phyloP scores from a whole-genome alignment of 768 basidiomycete genomes.

The Psilocybe cyanescens region DNA sequence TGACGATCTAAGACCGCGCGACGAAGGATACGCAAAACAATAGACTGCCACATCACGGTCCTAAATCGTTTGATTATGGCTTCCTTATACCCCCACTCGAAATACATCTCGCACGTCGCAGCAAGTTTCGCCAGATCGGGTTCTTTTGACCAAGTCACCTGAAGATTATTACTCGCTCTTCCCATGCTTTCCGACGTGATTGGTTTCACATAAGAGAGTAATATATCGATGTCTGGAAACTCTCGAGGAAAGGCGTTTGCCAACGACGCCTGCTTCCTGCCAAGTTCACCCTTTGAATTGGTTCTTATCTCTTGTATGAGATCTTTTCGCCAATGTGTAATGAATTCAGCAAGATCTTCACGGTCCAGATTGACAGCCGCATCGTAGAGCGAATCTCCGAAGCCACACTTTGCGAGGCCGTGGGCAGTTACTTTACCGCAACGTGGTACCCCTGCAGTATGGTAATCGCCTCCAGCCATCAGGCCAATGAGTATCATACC shows the following conservation, averaged over 20 bases:
- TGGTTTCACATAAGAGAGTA: constrained; percentile 80
- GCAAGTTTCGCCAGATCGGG: constrained; percentile 77
- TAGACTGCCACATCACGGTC: constrained; percentile 80
- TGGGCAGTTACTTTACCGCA: constrained; percentile 76
- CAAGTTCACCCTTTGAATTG: constrained; percentile 65
- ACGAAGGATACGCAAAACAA: constrained; percentile 73
- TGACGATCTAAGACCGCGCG: constrained; percentile 60
- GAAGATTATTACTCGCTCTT: constrained; percentile 36
- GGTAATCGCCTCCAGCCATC: constrained; percentile 91
- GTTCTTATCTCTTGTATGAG: constrained; percentile 69
- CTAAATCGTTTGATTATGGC: constrained; percentile 84
- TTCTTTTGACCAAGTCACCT: constrained; percentile 55
- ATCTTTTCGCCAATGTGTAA: constrained; percentile 65
- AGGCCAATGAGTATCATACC: constrained; percentile 85
- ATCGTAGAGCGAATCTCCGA: constrained; percentile 70
- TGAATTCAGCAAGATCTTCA: constrained; percentile 51
- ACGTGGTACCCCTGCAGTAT: constrained; percentile 66
- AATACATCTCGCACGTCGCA: constrained; percentile 80
- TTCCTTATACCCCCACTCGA: constrained; percentile 91
- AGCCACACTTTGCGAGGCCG: constrained; percentile 80
- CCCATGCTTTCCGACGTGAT: constrained; percentile 71
- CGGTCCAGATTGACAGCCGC: constrained; percentile 56
- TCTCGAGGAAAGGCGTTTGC: constrained; percentile 64
- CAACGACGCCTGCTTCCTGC: constrained; percentile 65
- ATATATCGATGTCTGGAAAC: constrained; percentile 75